Evolutionary conservation across 1,284 basidiomycete species (phyloP).

Genomic region (Heterobasidion annosum): DNA sequence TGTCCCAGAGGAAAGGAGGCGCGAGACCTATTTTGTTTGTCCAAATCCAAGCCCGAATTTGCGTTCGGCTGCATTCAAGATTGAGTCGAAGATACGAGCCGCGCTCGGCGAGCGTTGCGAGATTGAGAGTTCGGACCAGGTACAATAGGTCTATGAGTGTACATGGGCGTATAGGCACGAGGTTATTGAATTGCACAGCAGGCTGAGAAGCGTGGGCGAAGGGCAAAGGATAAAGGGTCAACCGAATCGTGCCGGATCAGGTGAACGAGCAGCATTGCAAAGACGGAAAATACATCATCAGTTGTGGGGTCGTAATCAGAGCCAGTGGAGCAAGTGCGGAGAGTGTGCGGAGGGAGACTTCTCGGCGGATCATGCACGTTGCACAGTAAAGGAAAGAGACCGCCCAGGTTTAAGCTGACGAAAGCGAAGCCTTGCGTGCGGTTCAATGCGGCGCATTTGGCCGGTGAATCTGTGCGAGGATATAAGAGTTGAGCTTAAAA

Average conservation of each 20-base stretch:
- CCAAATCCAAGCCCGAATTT: not conserved
- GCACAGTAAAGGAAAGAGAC: not conserved
- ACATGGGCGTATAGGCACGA: too few species aligned
- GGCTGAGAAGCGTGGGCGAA: too few species aligned
- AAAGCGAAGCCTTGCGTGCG: conserved; percentile 66
- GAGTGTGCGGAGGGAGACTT: too few species aligned
- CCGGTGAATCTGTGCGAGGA: conserved; percentile 36
- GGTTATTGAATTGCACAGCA: too few species aligned
- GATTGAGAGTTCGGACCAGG: not conserved
- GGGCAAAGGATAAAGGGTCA: too few species aligned
- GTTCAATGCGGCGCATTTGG: conserved; percentile 44
- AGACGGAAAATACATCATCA: not conserved
- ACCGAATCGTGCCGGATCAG: too few species aligned
- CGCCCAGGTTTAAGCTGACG: conserved; percentile 62
- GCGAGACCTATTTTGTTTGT: conserved; percentile 47
- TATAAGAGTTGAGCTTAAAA: not conserved
- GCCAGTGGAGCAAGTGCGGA: too few species aligned
- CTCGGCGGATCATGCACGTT: not conserved
- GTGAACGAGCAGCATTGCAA: too few species aligned
- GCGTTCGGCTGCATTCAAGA: not conserved
- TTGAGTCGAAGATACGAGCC: too few species aligned
- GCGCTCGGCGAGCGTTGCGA: not conserved
- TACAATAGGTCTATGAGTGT: too few species aligned
- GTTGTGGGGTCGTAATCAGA: not conserved
- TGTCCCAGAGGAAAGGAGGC: conserved; percentile 89